Percentiles rank a stretch among this genome's conserved stretches.
Conservation (phyloP, 352 stramenopile species). For the Globisporangium cylindrosporum region DNA sequence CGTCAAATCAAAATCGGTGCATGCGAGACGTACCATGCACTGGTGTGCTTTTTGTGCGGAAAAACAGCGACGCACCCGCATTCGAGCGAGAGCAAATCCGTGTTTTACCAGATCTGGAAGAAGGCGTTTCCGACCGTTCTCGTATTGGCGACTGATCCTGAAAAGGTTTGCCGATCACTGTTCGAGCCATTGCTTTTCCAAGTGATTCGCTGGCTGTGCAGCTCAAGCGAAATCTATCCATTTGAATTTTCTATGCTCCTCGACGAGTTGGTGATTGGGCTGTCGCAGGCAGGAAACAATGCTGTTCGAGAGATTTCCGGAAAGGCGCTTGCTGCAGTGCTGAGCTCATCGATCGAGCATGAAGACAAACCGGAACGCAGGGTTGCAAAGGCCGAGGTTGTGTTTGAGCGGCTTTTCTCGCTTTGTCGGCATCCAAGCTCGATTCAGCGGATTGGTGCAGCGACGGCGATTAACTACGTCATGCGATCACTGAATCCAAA, state of each 20-base stretch:
- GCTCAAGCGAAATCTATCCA: slow-evolving; percentile 48
- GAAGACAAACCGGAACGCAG: slow-evolving; percentile 9
- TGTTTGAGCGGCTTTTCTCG: slow-evolving; percentile 76
- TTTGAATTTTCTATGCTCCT: slow-evolving; percentile 68
- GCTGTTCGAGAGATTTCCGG: slow-evolving; percentile 61
- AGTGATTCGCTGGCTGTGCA: slow-evolving; percentile 64
- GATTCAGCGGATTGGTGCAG: slow-evolving; percentile 60
- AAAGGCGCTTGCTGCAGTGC: slow-evolving; percentile 50
- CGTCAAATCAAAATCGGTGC: slow-evolving; percentile 57
- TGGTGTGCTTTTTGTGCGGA: slow-evolving; percentile 68
- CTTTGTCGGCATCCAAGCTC: slow-evolving; percentile 62
- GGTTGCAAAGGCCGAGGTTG: slow-evolving; percentile 31
- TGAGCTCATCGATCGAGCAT: slow-evolving; percentile 46
- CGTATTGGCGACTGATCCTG: slow-evolving; percentile 53
- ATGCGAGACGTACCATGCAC: slow-evolving; percentile 66
- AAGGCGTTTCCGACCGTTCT: slow-evolving; percentile 50
- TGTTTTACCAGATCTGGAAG: slow-evolving; percentile 60
- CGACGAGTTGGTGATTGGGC: slow-evolving; percentile 48
- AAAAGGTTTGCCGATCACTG: slow-evolving; percentile 67
- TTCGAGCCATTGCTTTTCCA: slow-evolving; percentile 79
- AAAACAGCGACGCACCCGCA: slow-evolving; percentile 68
- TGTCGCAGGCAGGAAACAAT: slow-evolving; percentile 49
- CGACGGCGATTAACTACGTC: slow-evolving; percentile 66
- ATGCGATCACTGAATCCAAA: slow-evolving; percentile 64
- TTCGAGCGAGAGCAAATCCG: slow-evolving; percentile 52